Percentiles rank a stretch among this genome's conserved stretches.
These are phyloP conservation scores for Saccharum hybrid DNA, from an alignment of 202 grass and related monocot species.

Conservation along the genomic window DNA sequence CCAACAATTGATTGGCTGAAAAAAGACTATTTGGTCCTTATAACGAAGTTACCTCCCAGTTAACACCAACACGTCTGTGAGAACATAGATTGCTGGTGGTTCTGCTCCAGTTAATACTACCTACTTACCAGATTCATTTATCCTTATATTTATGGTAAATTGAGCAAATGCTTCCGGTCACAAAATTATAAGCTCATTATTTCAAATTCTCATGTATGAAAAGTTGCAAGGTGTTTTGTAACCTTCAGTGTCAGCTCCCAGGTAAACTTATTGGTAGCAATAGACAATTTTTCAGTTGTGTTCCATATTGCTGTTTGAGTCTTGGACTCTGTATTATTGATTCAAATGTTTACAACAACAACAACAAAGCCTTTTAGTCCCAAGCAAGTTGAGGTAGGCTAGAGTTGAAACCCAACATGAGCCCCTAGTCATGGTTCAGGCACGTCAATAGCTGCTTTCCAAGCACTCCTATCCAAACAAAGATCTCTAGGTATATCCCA, in stretches of 20 bases:
- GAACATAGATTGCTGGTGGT: not conserved
- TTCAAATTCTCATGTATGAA: conserved; percentile 12
- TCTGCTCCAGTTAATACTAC: not conserved
- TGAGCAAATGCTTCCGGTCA: not conserved
- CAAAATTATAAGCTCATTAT: not conserved
- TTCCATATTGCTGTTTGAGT: conserved; percentile 22
- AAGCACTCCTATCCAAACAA: too few relatives aligned
- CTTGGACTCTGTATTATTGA: conserved; percentile 7
- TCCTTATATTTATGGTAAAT: not conserved
- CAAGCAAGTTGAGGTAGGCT: too few relatives aligned
- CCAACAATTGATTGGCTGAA: not conserved
- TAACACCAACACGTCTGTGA: not conserved
- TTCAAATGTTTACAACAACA: too few relatives aligned
- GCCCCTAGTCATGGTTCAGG: too few relatives aligned
- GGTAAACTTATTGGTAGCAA: conserved; percentile 24
- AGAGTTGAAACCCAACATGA: too few relatives aligned
- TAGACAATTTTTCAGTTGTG: not conserved
- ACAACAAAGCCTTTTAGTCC: too few relatives aligned
- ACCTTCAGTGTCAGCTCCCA: not conserved
- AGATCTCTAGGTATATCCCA: too few relatives aligned
- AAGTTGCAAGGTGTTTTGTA: not conserved
- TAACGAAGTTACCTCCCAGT: not conserved
- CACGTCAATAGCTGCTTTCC: too few relatives aligned
- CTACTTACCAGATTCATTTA: not conserved
- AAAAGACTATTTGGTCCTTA: not conserved